phyloP scores from a whole-genome alignment of 495 filamentous ascomycete genomes.

The Polyplosphaeria fusca region DNA sequence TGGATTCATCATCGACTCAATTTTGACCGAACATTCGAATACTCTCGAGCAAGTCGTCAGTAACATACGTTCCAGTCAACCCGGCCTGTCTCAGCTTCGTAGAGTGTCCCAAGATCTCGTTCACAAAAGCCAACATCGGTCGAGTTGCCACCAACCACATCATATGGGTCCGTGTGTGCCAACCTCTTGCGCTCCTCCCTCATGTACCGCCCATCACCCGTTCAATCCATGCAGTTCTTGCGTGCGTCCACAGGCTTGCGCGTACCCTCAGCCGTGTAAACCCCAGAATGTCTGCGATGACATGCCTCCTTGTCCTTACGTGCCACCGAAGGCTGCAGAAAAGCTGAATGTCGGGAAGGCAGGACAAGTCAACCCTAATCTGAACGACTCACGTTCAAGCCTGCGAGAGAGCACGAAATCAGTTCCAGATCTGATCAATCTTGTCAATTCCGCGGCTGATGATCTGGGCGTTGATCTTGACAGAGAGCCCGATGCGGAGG shows the following conservation, averaged over 20 bases:
- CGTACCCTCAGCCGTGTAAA: not conserved
- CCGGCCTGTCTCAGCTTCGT: conserved; percentile 20
- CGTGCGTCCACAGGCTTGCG: not conserved
- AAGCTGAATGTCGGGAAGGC: conserved; percentile 26
- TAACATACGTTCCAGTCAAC: conserved; percentile 24
- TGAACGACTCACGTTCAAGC: conserved; percentile 23
- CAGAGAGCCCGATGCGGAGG: conserved; percentile 4
- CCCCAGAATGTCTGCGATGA: not conserved
- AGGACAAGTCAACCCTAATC: conserved; percentile 24
- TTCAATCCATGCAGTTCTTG: not conserved
- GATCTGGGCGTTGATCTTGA: conserved; percentile 32
- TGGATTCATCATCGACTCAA: conserved; percentile 30
- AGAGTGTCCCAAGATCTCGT: conserved; percentile 32
- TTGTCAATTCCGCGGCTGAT: conserved; percentile 32
- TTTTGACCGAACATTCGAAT: conserved; percentile 33
- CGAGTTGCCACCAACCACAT: no score
- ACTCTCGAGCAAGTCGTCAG: conserved; percentile 32
- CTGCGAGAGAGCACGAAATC: conserved; percentile 19
- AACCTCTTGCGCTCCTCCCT: not conserved
- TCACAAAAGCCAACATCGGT: not conserved
- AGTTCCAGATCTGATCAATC: conserved; percentile 21
- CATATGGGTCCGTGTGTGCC: not conserved
- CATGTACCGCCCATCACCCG: not conserved
- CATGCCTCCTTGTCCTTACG: conserved; percentile 1
- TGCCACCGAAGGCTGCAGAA: conserved; percentile 25